Evolutionary conservation across 2,329 filamentous ascomycete genomes (phyloP).

Genomic region (Diaporthe caulivora): DNA sequence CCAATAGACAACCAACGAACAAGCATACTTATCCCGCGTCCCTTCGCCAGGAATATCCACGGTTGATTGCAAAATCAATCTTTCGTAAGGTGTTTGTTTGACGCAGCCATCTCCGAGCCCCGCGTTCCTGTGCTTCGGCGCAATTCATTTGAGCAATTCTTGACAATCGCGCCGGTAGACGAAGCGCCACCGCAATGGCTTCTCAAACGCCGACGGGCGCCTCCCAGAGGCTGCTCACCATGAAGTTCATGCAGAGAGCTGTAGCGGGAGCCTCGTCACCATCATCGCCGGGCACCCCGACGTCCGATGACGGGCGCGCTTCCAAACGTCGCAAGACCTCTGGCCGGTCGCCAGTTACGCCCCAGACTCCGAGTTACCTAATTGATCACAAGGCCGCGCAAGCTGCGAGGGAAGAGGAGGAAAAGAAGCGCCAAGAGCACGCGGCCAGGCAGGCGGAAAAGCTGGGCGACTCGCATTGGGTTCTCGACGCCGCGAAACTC

Average conservation of each 20-base stretch:
- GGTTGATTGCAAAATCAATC: neutral
- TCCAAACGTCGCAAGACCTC: slow-evolving; percentile 74
- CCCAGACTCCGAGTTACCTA: slow-evolving; percentile 51
- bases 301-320: slow-evolving; percentile 61
- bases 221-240: slow-evolving; percentile 89
- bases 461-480: slow-evolving; percentile 81
- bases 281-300: slow-evolving; percentile 58
- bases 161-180: neutral
- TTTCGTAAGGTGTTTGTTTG: neutral
- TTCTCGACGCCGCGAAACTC: slow-evolving; percentile 65
- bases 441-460: slow-evolving; percentile 72
- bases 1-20: too few species aligned
- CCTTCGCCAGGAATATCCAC: too few species aligned
- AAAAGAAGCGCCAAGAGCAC: slow-evolving; percentile 72
- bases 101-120: too few species aligned
- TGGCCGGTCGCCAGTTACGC: slow-evolving; percentile 48
- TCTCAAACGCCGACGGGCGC: slow-evolving; percentile 73
- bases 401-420: slow-evolving; percentile 74
- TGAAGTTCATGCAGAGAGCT: slow-evolving; percentile 98
- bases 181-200: slow-evolving; percentile 52
- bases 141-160: neutral
- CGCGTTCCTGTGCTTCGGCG: neutral
- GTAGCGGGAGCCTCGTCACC: slow-evolving; percentile 72
- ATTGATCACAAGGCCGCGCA: slow-evolving; percentile 72
- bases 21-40: neutral